Conservation (phyloP, 1,284 basidiomycete species). For the Cryptococcus sp. region DNA sequence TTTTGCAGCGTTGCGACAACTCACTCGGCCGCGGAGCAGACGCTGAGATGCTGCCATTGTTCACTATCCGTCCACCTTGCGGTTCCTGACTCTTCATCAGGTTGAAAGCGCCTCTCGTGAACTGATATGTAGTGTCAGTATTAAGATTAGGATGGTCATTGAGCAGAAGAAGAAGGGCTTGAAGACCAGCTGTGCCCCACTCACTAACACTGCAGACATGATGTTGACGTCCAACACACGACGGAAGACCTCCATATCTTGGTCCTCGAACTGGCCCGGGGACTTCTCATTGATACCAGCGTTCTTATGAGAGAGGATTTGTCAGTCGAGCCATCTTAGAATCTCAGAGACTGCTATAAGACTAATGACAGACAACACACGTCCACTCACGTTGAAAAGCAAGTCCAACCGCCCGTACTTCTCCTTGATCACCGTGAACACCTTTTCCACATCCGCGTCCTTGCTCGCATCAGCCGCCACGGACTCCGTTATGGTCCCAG, state of each 20-base stretch:
- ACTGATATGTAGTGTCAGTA: conserved; percentile 42
- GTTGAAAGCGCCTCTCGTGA: conserved; percentile 71
- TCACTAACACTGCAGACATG: conserved; percentile 64
- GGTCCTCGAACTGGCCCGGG: conserved; percentile 61
- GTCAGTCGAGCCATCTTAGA: neutral
- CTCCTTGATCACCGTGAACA: conserved; percentile 62
- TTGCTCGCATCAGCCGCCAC: conserved; percentile 62
- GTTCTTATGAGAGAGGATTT: conserved; percentile 37
- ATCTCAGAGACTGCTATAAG: no score
- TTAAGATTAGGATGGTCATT: neutral
- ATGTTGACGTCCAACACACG: conserved; percentile 70
- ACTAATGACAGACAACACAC: no score
- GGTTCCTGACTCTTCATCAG: conserved; percentile 73
- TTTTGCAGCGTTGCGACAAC: conserved; percentile 2
- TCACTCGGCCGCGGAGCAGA: conserved; percentile 65
- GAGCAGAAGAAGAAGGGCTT: neutral
- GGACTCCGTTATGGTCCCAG: conserved; percentile 52
- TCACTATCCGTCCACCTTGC: conserved; percentile 77
- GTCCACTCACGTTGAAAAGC: conserved; percentile 67
- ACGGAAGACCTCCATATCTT: conserved; percentile 64
- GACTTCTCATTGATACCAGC: conserved; percentile 60
- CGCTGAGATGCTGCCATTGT: conserved; percentile 77
- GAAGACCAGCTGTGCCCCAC: neutral
- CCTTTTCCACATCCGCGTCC: conserved; percentile 42
- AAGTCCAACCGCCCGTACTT: conserved; percentile 71